Evolutionary conservation across 2,329 filamentous ascomycete species (phyloP).

Genomic region (Phialophora chinensis): DNA sequence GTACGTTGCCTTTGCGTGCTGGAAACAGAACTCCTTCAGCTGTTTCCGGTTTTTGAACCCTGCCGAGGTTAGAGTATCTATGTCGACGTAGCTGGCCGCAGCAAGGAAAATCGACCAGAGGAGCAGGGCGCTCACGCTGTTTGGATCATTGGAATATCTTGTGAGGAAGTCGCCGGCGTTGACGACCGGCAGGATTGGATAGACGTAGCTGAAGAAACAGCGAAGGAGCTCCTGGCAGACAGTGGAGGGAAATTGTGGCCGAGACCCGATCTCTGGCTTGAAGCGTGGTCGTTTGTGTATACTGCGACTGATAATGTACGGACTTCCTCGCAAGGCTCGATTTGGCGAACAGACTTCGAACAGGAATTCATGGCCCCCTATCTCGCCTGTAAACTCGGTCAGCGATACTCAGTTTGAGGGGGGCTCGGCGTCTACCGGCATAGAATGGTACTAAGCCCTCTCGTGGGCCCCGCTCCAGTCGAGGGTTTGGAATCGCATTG

Average conservation of each 20-base stretch:
- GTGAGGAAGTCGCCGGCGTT: constrained; percentile 25
- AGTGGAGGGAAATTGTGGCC: constrained; percentile 7
- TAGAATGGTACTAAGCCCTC: constrained; percentile 25
- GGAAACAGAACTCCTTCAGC: constrained; percentile 48
- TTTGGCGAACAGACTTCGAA: constrained; percentile 29
- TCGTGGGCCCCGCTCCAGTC: not conserved
- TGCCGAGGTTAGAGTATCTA: constrained; percentile 40
- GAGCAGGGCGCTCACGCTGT: constrained; percentile 39
- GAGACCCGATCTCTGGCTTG: constrained; percentile 9
- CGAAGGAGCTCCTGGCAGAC: constrained; percentile 21
- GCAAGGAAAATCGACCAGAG: constrained; percentile 51
- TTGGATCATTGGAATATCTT: constrained; percentile 11
- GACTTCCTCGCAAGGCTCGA: constrained; percentile 23
- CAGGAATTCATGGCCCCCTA: constrained; percentile 31
- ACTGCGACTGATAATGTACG: constrained; percentile 26
- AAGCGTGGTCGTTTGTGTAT: constrained; percentile 20
- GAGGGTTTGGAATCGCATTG: not conserved
- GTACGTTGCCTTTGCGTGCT: constrained; percentile 44
- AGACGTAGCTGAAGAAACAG: constrained; percentile 29
- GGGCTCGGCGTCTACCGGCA: constrained; percentile 18
- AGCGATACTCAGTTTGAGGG: not conserved
- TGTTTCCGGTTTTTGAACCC: constrained; percentile 45
- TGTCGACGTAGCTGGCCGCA: constrained; percentile 44
- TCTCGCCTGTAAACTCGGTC: constrained; percentile 19
- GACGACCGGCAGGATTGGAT: constrained; percentile 28